Evolutionary conservation across 768 basidiomycete genomes (phyloP).

Genomic region (Mycena leptocephala): DNA sequence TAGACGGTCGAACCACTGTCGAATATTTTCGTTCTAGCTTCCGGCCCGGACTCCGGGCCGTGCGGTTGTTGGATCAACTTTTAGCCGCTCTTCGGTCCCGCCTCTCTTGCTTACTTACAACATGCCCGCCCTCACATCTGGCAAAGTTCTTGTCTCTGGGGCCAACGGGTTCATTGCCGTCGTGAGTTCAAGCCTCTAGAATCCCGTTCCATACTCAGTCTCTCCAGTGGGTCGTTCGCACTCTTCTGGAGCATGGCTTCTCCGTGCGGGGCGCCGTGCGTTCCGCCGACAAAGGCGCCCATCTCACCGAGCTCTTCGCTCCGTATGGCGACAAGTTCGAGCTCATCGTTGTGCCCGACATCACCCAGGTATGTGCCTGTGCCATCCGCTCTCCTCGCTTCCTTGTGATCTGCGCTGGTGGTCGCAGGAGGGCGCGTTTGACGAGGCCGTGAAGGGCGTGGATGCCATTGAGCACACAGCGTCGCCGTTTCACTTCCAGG

Average conservation of each 20-base stretch:
- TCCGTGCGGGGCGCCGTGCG: slow-evolving; percentile 79
- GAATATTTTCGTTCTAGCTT: too few relatives aligned
- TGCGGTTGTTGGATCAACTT: too few relatives aligned
- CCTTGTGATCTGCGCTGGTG: neutral
- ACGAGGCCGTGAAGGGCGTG: slow-evolving; percentile 84
- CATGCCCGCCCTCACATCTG: slow-evolving; percentile 1
- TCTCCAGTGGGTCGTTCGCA: neutral
- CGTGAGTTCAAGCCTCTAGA: neutral
- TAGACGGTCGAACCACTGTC: too few relatives aligned
- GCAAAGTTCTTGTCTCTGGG: slow-evolving; percentile 7
- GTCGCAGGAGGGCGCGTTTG: slow-evolving; percentile 76
- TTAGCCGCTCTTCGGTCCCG: too few relatives aligned
- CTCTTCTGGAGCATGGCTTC: neutral
- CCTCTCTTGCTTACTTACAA: neutral
- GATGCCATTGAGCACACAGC: slow-evolving; percentile 82
- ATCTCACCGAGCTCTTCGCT: slow-evolving; percentile 68
- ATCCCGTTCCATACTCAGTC: neutral
- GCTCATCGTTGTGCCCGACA: slow-evolving; percentile 79
- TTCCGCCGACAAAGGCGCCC: slow-evolving; percentile 61
- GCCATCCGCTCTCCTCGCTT: slow-evolving; percentile 34
- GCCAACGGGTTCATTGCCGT: slow-evolving; percentile 5
- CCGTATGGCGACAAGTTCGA: slow-evolving; percentile 73
- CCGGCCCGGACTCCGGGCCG: too few relatives aligned
- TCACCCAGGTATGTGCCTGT: slow-evolving; percentile 48
- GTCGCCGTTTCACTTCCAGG: slow-evolving; percentile 70